A percentile compares a stretch with the other conserved stretches of the same genome.
phyloP scores from a whole-genome alignment of 495 filamentous ascomycete species.

The Penicillium paxilli region DNA sequence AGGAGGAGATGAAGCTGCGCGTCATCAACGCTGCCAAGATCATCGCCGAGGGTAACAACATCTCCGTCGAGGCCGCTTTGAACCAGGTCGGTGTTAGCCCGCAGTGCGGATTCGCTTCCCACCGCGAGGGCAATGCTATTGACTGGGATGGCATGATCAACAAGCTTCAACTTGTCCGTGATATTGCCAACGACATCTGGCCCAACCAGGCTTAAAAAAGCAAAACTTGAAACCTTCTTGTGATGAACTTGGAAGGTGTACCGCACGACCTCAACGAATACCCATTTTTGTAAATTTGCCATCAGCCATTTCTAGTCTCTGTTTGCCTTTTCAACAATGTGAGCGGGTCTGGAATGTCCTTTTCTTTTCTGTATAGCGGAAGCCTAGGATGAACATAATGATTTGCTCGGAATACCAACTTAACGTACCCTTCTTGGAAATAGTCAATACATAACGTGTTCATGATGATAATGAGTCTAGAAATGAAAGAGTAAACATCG shows the following conservation, averaged over 20 bases:
- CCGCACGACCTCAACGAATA: conserved; percentile 14
- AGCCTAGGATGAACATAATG: conserved; percentile 15
- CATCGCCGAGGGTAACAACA: conserved; percentile 66
- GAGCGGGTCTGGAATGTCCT: conserved; percentile 7
- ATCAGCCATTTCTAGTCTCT: conserved; percentile 5
- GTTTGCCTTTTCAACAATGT: conserved; percentile 22
- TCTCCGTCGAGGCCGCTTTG: conserved; percentile 63
- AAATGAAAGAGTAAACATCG: neutral
- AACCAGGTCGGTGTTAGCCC: conserved; percentile 70
- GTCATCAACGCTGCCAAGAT: conserved; percentile 68
- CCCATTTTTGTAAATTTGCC: conserved; percentile 16
- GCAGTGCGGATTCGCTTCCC: conserved; percentile 79
- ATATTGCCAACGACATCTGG: conserved; percentile 73
- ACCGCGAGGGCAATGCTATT: conserved; percentile 66
- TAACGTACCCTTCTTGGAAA: conserved; percentile 21
- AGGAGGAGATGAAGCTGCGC: conserved; percentile 69
- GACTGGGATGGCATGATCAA: conserved; percentile 66
- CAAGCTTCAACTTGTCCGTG: conserved; percentile 66
- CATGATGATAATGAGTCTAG: neutral
- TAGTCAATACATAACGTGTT: conserved; percentile 12
- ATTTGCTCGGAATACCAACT: conserved; percentile 17
- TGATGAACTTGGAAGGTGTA: neutral
- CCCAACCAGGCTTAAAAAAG: conserved; percentile 56
- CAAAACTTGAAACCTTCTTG: too few species aligned
- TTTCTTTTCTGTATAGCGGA: conserved; percentile 13